These are phyloP conservation scores for Gyrodon lividus DNA, from an alignment of 768 basidiomycete species.

Conservation along the genomic window DNA sequence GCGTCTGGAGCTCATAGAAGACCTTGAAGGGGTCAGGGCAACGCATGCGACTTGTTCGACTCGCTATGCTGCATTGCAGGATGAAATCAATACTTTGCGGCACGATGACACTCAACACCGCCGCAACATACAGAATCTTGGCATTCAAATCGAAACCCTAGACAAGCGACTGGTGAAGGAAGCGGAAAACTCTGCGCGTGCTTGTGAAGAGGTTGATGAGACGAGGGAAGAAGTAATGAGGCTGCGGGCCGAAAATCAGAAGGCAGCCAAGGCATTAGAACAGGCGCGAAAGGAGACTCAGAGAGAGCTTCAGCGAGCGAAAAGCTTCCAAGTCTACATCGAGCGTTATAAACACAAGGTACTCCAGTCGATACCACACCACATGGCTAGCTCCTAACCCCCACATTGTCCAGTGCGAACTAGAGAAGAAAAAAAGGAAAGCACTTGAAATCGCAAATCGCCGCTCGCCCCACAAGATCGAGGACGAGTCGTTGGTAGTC, in stretches of 20 bases:
- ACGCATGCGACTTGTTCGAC: constrained; percentile 16
- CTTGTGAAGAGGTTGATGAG: constrained; percentile 12
- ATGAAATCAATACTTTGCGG: constrained; percentile 13
- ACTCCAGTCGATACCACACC: background rate
- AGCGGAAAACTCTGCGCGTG: background rate
- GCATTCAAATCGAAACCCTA: constrained; percentile 12
- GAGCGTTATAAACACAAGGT: constrained; percentile 25
- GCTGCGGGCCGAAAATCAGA: constrained; percentile 25
- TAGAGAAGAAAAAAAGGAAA: constrained; percentile 28
- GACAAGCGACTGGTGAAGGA: constrained; percentile 14
- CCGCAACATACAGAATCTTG: constrained; percentile 15
- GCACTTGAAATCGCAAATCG: constrained; percentile 17
- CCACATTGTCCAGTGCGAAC: constrained; percentile 15
- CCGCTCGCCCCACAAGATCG: constrained; percentile 8
- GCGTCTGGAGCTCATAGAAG: constrained; percentile 7
- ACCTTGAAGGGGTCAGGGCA: constrained; percentile 12
- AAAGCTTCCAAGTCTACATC: constrained; percentile 21
- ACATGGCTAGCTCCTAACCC: background rate
- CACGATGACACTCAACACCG: constrained; percentile 1
- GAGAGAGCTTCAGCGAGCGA: constrained; percentile 19
- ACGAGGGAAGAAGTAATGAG: constrained; percentile 21
- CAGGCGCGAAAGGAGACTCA: constrained; percentile 16
- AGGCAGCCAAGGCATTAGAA: constrained; percentile 13
- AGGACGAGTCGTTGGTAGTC: constrained; percentile 31
- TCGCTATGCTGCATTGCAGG: constrained; percentile 8